These are phyloP conservation scores for Stemphylium lycopersici DNA, from an alignment of 2,329 filamentous ascomycete species.

Conservation along the genomic window DNA sequence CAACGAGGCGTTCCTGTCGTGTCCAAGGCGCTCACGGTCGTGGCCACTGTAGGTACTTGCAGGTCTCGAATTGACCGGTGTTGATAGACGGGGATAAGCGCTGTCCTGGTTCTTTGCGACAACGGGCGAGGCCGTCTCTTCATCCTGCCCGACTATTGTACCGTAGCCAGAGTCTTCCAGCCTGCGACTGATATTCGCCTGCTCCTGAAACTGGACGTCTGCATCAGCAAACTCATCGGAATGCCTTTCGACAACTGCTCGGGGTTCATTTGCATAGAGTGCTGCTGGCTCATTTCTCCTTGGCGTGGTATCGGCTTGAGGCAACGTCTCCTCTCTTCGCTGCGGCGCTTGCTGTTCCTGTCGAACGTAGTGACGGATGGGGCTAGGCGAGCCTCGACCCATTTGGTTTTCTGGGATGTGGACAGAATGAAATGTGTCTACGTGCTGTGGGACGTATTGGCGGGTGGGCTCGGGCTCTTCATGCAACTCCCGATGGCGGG, in stretches of 20 bases:
- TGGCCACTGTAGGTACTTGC: conserved; percentile 14
- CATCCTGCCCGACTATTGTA: conserved; percentile 8
- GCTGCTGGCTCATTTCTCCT: conserved; percentile 12
- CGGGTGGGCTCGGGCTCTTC: conserved; percentile 30
- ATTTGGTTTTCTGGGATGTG: conserved; percentile 13
- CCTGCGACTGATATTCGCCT: conserved; percentile 27
- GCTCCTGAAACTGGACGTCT: conserved; percentile 36
- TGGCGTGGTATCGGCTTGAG: conserved; percentile 1
- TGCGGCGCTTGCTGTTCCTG: conserved; percentile 18
- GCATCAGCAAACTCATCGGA: conserved; percentile 56
- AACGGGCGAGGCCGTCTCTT: conserved; percentile 25
- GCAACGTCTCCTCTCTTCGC: conserved; percentile 16
- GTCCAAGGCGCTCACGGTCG: conserved; percentile 28
- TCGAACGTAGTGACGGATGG: conserved; percentile 20
- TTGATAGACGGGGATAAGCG: conserved; percentile 31
- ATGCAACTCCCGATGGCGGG: conserved; percentile 38
- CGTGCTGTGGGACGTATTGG: conserved; percentile 31
- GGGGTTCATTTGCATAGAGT: conserved; percentile 5
- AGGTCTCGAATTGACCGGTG: conserved; percentile 13
- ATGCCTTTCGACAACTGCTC: conserved; percentile 9
- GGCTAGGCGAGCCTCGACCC: conserved; percentile 26
- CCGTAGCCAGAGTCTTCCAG: conserved; percentile 20
- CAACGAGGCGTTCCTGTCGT: conserved; percentile 49
- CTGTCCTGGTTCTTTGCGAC: conserved; percentile 34
- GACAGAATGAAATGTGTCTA: conserved; percentile 17